Conservation (phyloP, 176 grass and related monocot genomes). For the Poa pratensis region DNA sequence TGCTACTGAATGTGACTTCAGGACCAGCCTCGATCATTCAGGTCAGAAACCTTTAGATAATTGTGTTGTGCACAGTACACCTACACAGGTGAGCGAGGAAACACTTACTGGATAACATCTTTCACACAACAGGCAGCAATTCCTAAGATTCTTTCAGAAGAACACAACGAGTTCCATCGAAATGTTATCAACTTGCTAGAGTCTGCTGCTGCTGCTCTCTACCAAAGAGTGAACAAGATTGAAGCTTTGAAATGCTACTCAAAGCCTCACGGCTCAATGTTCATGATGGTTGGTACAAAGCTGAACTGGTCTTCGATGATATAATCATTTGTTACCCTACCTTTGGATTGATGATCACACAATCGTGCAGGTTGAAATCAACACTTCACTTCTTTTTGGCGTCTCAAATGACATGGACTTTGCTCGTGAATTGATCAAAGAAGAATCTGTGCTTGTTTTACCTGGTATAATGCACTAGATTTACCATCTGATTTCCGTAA, state of each 20-base stretch:
- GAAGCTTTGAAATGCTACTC: slow-evolving; percentile 67
- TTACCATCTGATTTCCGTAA: not conserved
- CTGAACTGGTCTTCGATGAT: not conserved
- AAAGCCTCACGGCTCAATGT: slow-evolving; percentile 91
- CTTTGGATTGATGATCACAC: not conserved
- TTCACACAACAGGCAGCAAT: slow-evolving; percentile 59
- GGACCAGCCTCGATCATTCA: slow-evolving; percentile 81
- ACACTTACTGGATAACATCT: not conserved
- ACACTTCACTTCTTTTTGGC: slow-evolving; percentile 58
- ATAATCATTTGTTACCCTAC: not conserved
- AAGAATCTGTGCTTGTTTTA: slow-evolving; percentile 82
- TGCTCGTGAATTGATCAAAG: slow-evolving; percentile 75
- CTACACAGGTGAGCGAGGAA: not conserved
- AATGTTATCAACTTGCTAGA: slow-evolving; percentile 59
- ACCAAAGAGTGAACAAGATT: slow-evolving; percentile 60
- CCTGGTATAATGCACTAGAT: slow-evolving; percentile 58
- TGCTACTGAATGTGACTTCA: slow-evolving; percentile 76
- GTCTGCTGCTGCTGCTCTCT: slow-evolving; percentile 55
- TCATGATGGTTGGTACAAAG: slow-evolving; percentile 70
- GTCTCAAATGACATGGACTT: slow-evolving; percentile 80
- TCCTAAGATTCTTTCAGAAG: slow-evolving; percentile 61
- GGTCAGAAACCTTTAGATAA: slow-evolving; percentile 37
- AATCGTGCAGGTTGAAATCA: slow-evolving; percentile 68
- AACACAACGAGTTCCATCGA: slow-evolving; percentile 62
- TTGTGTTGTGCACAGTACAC: not conserved